These are phyloP conservation scores for Suillus cothurnatus DNA, from an alignment of 768 basidiomycete genomes.

Conservation along the genomic window DNA sequence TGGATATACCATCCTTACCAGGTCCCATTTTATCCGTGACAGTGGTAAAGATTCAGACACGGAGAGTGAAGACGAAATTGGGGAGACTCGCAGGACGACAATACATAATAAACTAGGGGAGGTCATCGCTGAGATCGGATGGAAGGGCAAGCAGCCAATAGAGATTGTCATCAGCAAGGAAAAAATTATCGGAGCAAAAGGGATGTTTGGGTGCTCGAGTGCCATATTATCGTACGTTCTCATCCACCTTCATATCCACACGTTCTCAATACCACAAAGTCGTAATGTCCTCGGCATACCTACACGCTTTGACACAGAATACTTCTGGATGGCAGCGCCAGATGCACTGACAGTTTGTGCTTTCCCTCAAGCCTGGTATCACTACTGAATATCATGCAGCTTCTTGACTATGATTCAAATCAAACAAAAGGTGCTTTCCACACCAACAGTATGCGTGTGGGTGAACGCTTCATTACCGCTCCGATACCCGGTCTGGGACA, in stretches of 20 bases:
- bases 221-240: slow-evolving; percentile 53
- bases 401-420: slow-evolving; percentile 55
- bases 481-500: slow-evolving; percentile 55
- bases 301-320: slow-evolving; percentile 64
- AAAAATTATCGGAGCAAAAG: slow-evolving; percentile 50
- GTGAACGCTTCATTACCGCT: slow-evolving; percentile 48
- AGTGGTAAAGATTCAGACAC: slow-evolving; percentile 31
- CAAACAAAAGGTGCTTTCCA: slow-evolving; percentile 52
- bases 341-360: slow-evolving; percentile 52
- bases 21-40: slow-evolving; percentile 32
- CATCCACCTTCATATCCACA: slow-evolving; percentile 2
- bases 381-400: slow-evolving; percentile 32
- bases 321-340: slow-evolving; percentile 59
- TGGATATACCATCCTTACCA: slow-evolving; percentile 53
- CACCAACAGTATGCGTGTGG: slow-evolving; percentile 49
- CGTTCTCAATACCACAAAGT: slow-evolving; percentile 32
- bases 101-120: slow-evolving; percentile 45
- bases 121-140: slow-evolving; percentile 49
- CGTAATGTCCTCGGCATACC: slow-evolving; percentile 62
- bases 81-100: slow-evolving; percentile 41
- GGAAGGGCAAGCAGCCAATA: slow-evolving; percentile 55
- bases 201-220: slow-evolving; percentile 59
- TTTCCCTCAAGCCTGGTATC: slow-evolving; percentile 4
- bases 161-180: slow-evolving; percentile 53
- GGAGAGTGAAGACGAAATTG: slow-evolving; percentile 27